Evolutionary conservation across 805 yeast genomes (phyloP), one percentile per base, ranked within the genome.

Genomic region (Ogataea neopini): DNA sequence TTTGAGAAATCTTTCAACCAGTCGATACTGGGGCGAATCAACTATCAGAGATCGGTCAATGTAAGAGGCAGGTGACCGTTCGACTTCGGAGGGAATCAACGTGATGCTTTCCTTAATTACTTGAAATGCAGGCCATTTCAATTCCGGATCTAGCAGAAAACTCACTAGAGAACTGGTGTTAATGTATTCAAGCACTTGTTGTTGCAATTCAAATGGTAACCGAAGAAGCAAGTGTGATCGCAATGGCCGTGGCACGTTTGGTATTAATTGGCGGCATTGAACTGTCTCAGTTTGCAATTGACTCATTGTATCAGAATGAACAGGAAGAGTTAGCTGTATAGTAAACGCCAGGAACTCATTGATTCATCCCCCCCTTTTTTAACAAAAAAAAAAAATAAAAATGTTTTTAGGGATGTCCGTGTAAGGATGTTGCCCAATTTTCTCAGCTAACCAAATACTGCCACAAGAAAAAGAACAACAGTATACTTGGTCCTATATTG

Each of bases 181-280:
- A 13, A 49, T 49, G 28, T 40, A 40, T 25, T 45, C 47, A 29
- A 52, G 22, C 9, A 49, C 47, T 14, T 37, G 46, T 22, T 49
- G 53, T 39, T 52, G 53, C 13, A 52, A 40, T 40, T 52, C 56
- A 26, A 47, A 47, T n/a, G 56, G 56, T 7, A 52, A 47, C 36
- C 35, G 45, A 33, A 49, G 41, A 34, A 45, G 18, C 18, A 49
- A 39, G n/a, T 20, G 41, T 13, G 52, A 29, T 3, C 18, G 26
- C 19, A 30, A 14, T 8, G 25, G 25, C n/a, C n/a, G n/a, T 22
- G 25, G 8, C 25, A 8, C 5, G 8, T 22, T 22, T 22, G 39
- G 20, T 23, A 18, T 17, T 18, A 17, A 34, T 17, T 19, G 37
- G 23, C 10, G 23, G 13, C 17, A 3, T 7, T 34, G 4, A 10